A percentile compares a stretch with the other conserved stretches of the same genome.
Conservation (phyloP, 306 rosid species). For the Biancaea sappan region DNA sequence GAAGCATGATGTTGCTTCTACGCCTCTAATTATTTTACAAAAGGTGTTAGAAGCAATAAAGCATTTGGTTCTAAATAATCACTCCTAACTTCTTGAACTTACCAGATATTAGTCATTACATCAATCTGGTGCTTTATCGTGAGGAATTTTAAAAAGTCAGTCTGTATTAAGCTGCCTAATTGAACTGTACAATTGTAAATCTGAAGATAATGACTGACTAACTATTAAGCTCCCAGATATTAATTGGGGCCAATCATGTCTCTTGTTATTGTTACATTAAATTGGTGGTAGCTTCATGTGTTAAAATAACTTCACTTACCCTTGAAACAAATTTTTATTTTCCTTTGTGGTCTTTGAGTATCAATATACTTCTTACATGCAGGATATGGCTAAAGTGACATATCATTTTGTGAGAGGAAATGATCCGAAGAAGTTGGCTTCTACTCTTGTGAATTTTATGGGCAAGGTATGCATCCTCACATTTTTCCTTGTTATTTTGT, state of each 20-base stretch:
- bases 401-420: conserved; percentile 81
- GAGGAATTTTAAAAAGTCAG: too few relatives aligned
- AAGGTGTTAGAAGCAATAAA: too few relatives aligned
- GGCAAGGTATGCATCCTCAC: conserved; percentile 62
- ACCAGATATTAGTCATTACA: too few relatives aligned
- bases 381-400: conserved; percentile 90
- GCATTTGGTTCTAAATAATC: too few relatives aligned
- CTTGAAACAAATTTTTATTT: conserved; percentile 12
- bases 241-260: conserved; percentile 16
- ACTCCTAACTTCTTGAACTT: too few relatives aligned
- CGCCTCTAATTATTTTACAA: too few relatives aligned
- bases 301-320: conserved; percentile 26
- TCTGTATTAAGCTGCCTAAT: background rate
- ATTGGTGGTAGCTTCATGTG: conserved; percentile 23
- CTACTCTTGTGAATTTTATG: conserved; percentile 73
- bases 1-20: too few relatives aligned
- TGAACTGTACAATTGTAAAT: background rate
- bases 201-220: background rate
- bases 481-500: conserved; percentile 7
- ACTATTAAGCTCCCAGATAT: background rate
- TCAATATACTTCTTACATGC: conserved; percentile 41
- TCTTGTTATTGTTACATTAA: background rate
- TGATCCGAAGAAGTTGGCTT: conserved; percentile 74
- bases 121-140: too few relatives aligned
- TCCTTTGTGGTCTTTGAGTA: conserved; percentile 9